Base-by-base conservation (phyloP, 2,329 filamentous ascomycete species). In the Podosphaera fusca region DNA sequence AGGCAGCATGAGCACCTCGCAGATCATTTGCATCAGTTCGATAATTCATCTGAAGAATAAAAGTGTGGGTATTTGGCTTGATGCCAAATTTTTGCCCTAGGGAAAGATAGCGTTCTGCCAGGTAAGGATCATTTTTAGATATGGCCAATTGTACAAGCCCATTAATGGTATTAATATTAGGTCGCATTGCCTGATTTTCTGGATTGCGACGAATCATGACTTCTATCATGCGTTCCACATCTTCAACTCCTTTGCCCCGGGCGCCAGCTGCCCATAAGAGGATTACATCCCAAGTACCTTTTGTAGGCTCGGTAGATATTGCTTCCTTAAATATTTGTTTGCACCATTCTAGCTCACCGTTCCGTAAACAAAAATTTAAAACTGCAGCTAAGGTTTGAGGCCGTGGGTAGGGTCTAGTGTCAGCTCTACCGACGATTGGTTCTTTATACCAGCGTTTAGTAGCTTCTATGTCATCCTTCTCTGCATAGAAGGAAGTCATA, bases 121-220 rank as follows among this genome's bases (percentile, higher is more conserved):
- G 72, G 62, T 85, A 80, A 0, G 80, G 75, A 63, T 94, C 82
- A 9, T 81, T 74, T 57, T 76, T 75, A n/a, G 78, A 77, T 61
- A 83, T 81, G 8, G 87, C 85, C 58, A 82, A 80, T 56, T 79
- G 76, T 21, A 96, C 75, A 33, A 96, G 74, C 4, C 73, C 71
- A 65, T 96, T 94, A 63, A 96, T 80, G 4, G 84, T 87, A 2
- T 75, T 70, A 5, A 81, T 81, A 57, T 86, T 82, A 0, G 87
- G 79, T 5, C 72, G 68, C 2, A 75, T 62, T 14, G 71, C 70
- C 57, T 72, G 66, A 58, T 75, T 68, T 59, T 73, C 67, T 56
- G 71, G 64, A 60, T 72, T 75, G 54, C 73, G 70, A 9, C 72
- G 69, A n/a, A 73, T 68, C 75, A 87, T 82, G 29, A 81, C 74